Base-by-base conservation (phyloP, 495 filamentous ascomycete genomes). In the Jackrogersella multiformis region DNA sequence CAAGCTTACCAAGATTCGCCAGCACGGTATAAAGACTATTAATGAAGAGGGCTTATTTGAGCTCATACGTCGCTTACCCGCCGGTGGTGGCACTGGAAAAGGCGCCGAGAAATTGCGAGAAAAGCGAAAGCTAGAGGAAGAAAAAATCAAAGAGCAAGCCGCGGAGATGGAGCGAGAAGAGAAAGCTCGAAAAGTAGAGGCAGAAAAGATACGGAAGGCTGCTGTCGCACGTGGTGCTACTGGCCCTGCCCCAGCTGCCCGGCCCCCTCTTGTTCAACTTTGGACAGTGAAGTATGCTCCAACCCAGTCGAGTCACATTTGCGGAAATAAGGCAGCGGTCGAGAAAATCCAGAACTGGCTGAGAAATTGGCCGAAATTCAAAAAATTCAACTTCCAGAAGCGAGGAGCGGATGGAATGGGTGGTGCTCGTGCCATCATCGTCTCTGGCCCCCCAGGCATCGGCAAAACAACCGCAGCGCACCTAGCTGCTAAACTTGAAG, bases 271-370 rank as follows among this genome's bases (percentile, higher is more conserved):
- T 53, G 86, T 84, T 61, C 87, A 92, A 44, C 83, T 99, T 5
- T 98, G 95, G 95, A 98, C 96, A 5, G 90, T 89, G 24, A 97
- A 97, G 71, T 98, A 99, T 78, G 94, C 95, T 0, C 95, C 95
- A 3, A 90, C 88, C 0, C 82, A 87, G 35, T 82, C 92, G 35
- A 89, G 76, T 55, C 94, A 97, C 75, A 96, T 99, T 51, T 98
- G 94, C 74, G 95, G 95, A 60, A 99, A 99, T 78, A 99, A 98
- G 73, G 83, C 78, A 13, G 85, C 87, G 34, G 94, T 99, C 2
- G 95, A 98, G 71, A 96, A 89, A 74, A 85, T 98, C 15, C 91
- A 95, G 73, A 82, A 66, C 32, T 99, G 96, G 94, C 84, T 99
- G 18, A 85, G 84, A 30, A 88, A 87, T 64, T 99, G 95, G 89